These are phyloP conservation scores for Myriosclerotinia curreyana DNA, from an alignment of 2,329 filamentous ascomycete genomes.

Conservation along the genomic window DNA sequence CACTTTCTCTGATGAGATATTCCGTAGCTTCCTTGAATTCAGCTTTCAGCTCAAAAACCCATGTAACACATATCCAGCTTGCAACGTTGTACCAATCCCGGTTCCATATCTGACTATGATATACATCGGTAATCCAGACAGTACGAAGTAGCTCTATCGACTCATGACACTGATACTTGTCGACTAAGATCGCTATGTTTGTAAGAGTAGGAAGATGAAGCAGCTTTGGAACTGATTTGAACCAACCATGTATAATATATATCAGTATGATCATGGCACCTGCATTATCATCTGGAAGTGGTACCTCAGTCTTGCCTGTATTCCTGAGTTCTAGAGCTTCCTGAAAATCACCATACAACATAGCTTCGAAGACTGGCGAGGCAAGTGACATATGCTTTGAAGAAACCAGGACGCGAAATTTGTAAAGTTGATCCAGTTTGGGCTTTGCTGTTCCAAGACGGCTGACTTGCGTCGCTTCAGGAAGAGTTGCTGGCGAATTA, in stretches of 20 bases:
- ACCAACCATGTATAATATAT: neutral
- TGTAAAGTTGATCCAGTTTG: neutral
- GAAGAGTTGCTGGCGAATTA: too few species aligned
- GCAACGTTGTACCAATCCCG: too few species aligned
- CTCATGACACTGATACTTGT: constrained; percentile 19
- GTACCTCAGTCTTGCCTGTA: neutral
- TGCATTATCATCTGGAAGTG: constrained; percentile 14
- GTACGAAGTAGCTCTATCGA: neutral
- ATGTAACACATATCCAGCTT: neutral
- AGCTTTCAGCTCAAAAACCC: neutral
- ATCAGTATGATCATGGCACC: neutral
- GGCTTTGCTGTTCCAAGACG: neutral
- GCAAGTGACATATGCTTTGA: constrained; percentile 18
- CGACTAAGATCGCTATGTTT: constrained; percentile 1
- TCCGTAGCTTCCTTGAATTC: neutral
- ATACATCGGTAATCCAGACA: neutral
- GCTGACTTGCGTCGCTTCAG: too few species aligned
- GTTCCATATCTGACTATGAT: accelerated
- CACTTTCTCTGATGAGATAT: neutral
- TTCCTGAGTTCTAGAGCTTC: neutral
- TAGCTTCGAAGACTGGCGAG: constrained; percentile 11
- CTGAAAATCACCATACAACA: neutral
- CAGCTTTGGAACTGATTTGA: neutral
- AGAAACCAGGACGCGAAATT: neutral
- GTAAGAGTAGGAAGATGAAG: neutral